Evolutionary conservation across 306 rosid genomes (phyloP).

Genomic region (Dryas drummondii): DNA sequence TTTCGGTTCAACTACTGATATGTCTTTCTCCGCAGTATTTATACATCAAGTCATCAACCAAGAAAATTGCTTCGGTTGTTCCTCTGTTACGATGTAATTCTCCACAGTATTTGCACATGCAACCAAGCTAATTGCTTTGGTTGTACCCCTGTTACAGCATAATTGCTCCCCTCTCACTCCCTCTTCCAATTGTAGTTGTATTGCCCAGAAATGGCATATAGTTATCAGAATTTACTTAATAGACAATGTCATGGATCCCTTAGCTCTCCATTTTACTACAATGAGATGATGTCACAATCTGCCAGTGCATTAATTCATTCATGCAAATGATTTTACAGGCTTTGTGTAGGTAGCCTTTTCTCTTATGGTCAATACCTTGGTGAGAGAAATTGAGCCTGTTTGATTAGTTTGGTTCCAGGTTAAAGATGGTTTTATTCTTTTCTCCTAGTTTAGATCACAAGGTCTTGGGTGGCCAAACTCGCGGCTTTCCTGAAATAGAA

Average conservation of each 20-base stretch:
- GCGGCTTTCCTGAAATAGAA: too few relatives aligned
- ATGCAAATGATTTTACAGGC: too few relatives aligned
- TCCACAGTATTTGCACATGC: slow-evolving; percentile 36
- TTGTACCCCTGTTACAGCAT: slow-evolving; percentile 32
- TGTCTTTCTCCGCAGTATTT: slow-evolving; percentile 28
- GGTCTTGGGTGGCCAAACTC: too few relatives aligned
- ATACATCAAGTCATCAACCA: slow-evolving; percentile 33
- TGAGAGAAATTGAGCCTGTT: too few relatives aligned
- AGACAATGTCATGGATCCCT: slow-evolving; percentile 37
- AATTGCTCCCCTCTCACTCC: slow-evolving; percentile 17
- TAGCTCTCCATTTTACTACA: slow-evolving; percentile 22
- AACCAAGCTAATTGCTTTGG: slow-evolving; percentile 55
- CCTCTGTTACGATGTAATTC: slow-evolving; percentile 24
- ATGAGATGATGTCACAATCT: neutral
- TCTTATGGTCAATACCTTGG: too few relatives aligned
- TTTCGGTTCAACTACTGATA: slow-evolving; percentile 21
- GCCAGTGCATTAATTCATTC: neutral
- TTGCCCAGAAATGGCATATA: slow-evolving; percentile 29
- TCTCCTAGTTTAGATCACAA: too few relatives aligned
- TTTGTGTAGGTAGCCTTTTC: too few relatives aligned
- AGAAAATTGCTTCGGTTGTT: slow-evolving; percentile 54
- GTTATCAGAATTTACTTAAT: slow-evolving; percentile 33
- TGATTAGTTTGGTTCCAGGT: too few relatives aligned
- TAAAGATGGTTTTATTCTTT: too few relatives aligned
- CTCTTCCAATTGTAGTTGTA: slow-evolving; percentile 21